These are phyloP conservation scores for Serendipita sp. DNA, from an alignment of 768 basidiomycete genomes.

Conservation along the genomic window DNA sequence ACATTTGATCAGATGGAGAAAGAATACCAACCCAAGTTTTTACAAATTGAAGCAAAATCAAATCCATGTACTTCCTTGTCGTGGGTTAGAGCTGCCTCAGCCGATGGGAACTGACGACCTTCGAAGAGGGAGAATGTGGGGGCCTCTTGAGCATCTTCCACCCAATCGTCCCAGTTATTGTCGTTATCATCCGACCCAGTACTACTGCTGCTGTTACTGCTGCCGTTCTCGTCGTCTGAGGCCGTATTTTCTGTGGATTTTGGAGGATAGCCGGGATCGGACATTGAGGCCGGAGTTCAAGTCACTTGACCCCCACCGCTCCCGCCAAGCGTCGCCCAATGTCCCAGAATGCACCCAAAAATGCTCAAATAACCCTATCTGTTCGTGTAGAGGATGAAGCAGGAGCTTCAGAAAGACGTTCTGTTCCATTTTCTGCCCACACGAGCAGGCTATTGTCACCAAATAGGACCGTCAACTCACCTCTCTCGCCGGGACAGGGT, in stretches of 20 bases:
- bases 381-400: neutral
- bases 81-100: slow-evolving; percentile 40
- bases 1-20: neutral
- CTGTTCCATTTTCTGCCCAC: neutral
- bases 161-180: slow-evolving; percentile 67
- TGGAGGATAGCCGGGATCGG: neutral
- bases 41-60: slow-evolving; percentile 38
- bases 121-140: slow-evolving; percentile 50
- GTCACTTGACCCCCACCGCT: neutral
- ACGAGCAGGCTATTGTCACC: neutral
- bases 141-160: slow-evolving; percentile 45
- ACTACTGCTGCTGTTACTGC: neutral
- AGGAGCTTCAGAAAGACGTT: neutral
- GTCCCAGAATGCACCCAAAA: neutral
- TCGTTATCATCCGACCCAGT: slow-evolving; percentile 25
- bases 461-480: neutral
- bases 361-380: neutral
- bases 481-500: neutral
- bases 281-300: neutral
- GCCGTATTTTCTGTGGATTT: neutral
- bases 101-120: slow-evolving; percentile 39
- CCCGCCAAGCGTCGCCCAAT: neutral
- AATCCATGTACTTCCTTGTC: slow-evolving; percentile 49
- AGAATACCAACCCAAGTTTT: slow-evolving; percentile 36
- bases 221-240: neutral